Evolutionary conservation across 1,284 basidiomycete genomes (phyloP).

Genomic region (Leccinum solheimii): DNA sequence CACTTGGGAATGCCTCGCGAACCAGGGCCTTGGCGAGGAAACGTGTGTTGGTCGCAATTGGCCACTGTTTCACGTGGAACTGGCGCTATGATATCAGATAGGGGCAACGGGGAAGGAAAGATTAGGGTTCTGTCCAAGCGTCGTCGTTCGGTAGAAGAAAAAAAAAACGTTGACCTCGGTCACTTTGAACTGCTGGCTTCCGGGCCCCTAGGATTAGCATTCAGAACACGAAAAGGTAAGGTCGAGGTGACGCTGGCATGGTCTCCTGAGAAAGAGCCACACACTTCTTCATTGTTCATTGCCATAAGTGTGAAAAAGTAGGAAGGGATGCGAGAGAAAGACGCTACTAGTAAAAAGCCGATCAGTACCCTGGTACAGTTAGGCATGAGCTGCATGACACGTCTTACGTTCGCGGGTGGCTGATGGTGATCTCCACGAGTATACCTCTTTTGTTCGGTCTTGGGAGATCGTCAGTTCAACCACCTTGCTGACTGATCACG

Average conservation of each 20-base stretch:
- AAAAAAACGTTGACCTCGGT: background rate
- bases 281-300: background rate
- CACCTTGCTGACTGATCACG: background rate
- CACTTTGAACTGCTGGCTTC: background rate
- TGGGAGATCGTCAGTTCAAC: slow-evolving; percentile 1
- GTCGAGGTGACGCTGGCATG: background rate
- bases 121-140: background rate
- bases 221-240: background rate
- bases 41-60: background rate
- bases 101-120: background rate
- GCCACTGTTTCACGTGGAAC: background rate
- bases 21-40: background rate
- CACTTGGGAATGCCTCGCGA: background rate
- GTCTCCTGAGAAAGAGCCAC: background rate
- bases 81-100: background rate
- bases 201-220: background rate
- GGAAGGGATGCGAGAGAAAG: background rate
- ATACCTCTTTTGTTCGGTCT: background rate
- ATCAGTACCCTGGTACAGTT: background rate
- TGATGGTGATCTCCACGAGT: background rate
- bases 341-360: background rate
- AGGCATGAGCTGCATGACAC: background rate
- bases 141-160: background rate
- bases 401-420: background rate
- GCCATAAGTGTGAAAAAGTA: background rate